phyloP scores from a whole-genome alignment of 2,329 filamentous ascomycete genomes.

The Blumeria graminis region DNA sequence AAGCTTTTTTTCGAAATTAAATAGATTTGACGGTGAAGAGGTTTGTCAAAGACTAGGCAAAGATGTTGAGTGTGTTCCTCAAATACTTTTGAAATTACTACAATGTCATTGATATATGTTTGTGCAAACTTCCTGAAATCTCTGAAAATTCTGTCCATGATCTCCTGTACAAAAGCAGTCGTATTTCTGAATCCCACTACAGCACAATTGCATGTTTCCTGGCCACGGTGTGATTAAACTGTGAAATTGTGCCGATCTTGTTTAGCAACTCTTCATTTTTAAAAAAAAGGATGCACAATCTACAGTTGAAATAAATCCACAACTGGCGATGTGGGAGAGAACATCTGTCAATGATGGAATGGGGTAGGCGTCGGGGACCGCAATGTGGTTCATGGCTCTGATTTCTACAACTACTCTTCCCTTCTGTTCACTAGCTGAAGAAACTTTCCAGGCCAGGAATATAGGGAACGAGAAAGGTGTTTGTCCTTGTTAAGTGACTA shows the following conservation, averaged over 20 bases:
- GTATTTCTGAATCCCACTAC: not conserved
- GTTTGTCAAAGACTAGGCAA: not conserved
- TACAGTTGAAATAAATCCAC: not conserved
- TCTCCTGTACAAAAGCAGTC: not conserved
- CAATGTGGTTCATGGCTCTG: not conserved
- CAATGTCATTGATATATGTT: not conserved
- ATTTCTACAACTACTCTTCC: not conserved
- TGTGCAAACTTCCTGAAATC: not conserved
- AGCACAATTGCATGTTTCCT: not conserved
- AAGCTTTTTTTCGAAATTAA: not conserved
- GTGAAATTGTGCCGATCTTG: not conserved
- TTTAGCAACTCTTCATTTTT: not conserved
- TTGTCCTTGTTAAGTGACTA: too few species aligned
- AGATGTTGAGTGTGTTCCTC: not conserved
- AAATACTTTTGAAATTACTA: not conserved
- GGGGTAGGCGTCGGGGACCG: not conserved
- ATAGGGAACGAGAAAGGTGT: not conserved
- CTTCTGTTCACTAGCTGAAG: not conserved
- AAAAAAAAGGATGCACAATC: not conserved
- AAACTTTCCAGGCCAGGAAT: not conserved
- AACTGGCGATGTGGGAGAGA: not conserved
- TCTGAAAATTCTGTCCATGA: not conserved
- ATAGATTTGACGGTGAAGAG: not conserved
- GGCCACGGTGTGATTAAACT: not conserved
- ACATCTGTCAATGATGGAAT: not conserved